phyloP scores from a whole-genome alignment of 2,329 filamentous ascomycete genomes.

The Talaromyces islandicus region DNA sequence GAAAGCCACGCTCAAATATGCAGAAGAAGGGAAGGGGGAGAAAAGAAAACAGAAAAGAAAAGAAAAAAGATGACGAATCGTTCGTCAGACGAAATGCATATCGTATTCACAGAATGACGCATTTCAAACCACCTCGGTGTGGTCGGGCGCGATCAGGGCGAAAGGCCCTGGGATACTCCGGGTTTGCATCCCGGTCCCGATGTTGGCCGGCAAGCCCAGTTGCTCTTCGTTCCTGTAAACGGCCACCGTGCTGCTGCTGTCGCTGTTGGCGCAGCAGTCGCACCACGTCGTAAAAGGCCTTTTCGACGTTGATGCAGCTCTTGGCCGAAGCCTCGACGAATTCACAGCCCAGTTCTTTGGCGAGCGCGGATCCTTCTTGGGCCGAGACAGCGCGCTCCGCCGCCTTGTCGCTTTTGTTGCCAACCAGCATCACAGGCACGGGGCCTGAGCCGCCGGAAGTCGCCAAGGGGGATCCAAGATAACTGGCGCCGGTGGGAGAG shows the following conservation, averaged over 20 bases:
- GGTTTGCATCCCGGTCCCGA: slow-evolving; percentile 31
- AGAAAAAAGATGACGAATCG: not conserved
- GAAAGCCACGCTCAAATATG: slow-evolving; percentile 11
- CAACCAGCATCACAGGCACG: slow-evolving; percentile 95
- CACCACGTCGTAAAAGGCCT: slow-evolving; percentile 97
- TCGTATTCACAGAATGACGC: slow-evolving; percentile 30
- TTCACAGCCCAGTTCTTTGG: slow-evolving; percentile 87
- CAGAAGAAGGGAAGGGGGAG: slow-evolving; percentile 2
- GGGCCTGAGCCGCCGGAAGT: slow-evolving; percentile 52
- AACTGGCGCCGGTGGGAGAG: slow-evolving; percentile 47
- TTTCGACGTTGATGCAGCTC: slow-evolving; percentile 97
- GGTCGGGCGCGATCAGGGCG: slow-evolving; percentile 31
- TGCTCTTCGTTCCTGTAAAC: slow-evolving; percentile 29
- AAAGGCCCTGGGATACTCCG: slow-evolving; percentile 34
- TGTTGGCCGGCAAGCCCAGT: slow-evolving; percentile 28
- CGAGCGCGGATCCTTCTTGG: slow-evolving; percentile 87
- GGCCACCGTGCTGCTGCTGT: slow-evolving; percentile 32
- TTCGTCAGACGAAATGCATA: not conserved
- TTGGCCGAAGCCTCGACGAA: slow-evolving; percentile 97
- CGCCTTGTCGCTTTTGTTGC: slow-evolving; percentile 96
- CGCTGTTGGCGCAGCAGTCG: slow-evolving; percentile 81
- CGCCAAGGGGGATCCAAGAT: slow-evolving; percentile 44
- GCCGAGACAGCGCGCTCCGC: slow-evolving; percentile 95
- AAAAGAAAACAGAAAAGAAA: not conserved
- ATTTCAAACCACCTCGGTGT: slow-evolving; percentile 31